Evolutionary conservation across 352 stramenopile species (phyloP).

Genomic region (Phytophthora cactorum): DNA sequence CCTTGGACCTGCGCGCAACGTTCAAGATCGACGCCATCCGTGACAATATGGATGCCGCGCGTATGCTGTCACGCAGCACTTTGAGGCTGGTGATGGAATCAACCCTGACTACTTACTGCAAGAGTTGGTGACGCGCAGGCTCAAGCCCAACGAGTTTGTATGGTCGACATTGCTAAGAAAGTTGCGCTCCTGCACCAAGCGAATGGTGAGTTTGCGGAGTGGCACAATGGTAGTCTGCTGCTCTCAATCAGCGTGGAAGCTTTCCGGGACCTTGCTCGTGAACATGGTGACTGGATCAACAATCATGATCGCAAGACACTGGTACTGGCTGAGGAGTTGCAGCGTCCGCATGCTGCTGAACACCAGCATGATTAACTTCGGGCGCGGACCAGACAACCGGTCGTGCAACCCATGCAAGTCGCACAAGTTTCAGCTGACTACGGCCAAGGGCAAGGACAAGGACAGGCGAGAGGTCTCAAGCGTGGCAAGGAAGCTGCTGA

Average conservation of each 20-base stretch:
- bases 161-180: conserved; percentile 2
- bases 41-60: conserved; percentile 8
- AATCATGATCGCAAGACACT: not conserved
- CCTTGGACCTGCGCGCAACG: not conserved
- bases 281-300: not conserved
- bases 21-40: conserved; percentile 14
- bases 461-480: not conserved
- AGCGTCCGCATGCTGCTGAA: not conserved
- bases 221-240: not conserved
- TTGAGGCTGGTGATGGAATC: conserved; percentile 5
- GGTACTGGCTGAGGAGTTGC: not conserved
- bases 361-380: not conserved
- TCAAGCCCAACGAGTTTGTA: conserved; percentile 1
- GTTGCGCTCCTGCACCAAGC: not conserved
- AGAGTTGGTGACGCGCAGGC: conserved; percentile 4
- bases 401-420: not conserved
- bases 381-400: not conserved
- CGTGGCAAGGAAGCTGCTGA: not conserved
- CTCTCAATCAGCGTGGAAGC: not conserved
- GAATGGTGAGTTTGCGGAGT: not conserved
- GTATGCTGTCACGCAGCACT: conserved; percentile 7
- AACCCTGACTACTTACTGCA: conserved; percentile 6
- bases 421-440: not conserved
- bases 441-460: not conserved
- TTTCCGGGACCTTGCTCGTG: not conserved